These are phyloP conservation scores for Metarhizium album DNA, from an alignment of 2,329 filamentous ascomycete species.

Conservation along the genomic window DNA sequence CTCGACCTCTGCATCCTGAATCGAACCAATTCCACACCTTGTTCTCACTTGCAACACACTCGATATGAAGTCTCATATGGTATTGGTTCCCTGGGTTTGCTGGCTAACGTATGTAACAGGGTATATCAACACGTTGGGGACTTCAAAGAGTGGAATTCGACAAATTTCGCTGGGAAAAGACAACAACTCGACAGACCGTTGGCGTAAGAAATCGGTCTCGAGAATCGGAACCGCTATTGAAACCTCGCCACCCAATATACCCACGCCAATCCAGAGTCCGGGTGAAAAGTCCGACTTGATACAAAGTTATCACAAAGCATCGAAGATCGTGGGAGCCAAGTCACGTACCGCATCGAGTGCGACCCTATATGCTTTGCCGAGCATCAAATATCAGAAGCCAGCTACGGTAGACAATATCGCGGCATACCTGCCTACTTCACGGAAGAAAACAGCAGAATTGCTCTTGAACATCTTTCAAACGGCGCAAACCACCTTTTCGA, in stretches of 20 bases:
- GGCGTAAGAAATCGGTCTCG: not conserved
- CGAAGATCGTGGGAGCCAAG: not conserved
- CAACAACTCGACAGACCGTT: not conserved
- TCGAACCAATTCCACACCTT: not conserved
- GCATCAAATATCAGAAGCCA: not conserved
- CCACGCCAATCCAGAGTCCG: not conserved
- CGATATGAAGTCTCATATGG: slow-evolving; percentile 6
- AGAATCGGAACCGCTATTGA: not conserved
- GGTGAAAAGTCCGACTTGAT: not conserved
- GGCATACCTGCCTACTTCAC: not conserved
- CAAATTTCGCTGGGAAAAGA: not conserved
- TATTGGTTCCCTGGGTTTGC: slow-evolving; percentile 5
- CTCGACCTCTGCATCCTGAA: not conserved
- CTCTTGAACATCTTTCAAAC: not conserved
- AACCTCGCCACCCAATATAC: not conserved
- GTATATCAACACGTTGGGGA: not conserved
- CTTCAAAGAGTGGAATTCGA: not conserved
- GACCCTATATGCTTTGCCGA: not conserved
- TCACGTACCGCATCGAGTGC: not conserved
- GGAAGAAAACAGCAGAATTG: not conserved
- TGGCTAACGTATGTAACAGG: slow-evolving; percentile 10
- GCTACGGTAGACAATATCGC: not conserved
- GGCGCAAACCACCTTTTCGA: not conserved
- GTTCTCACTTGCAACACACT: not conserved
- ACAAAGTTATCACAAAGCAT: not conserved